These are phyloP conservation scores for Lophiotrema nucula DNA, from an alignment of 495 filamentous ascomycete species.

Conservation along the genomic window DNA sequence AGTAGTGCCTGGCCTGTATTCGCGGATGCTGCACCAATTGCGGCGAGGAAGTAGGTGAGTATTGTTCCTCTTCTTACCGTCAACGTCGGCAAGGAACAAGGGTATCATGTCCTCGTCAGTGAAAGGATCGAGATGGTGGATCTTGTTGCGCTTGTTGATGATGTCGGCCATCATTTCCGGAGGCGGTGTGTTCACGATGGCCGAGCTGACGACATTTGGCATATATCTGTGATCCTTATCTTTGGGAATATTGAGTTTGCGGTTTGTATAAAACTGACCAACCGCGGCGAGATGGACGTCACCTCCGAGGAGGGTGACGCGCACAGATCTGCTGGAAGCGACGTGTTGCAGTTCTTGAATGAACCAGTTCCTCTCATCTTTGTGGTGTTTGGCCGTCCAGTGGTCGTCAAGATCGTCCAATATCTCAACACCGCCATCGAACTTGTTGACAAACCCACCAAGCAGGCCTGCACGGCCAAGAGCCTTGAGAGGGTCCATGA, in stretches of 20 bases:
- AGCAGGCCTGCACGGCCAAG: slow-evolving; percentile 79
- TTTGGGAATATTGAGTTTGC: slow-evolving; percentile 70
- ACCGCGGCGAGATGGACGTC: slow-evolving; percentile 93
- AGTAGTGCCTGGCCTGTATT: slow-evolving; percentile 73
- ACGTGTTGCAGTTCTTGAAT: slow-evolving; percentile 87
- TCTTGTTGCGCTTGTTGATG: slow-evolving; percentile 88
- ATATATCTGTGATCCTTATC: slow-evolving; percentile 93
- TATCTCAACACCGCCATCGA: slow-evolving; percentile 91
- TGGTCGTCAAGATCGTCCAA: slow-evolving; percentile 92
- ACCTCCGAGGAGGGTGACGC: slow-evolving; percentile 85
- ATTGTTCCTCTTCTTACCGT: slow-evolving; percentile 86
- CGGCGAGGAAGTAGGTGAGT: slow-evolving; percentile 83
- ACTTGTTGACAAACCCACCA: slow-evolving; percentile 78
- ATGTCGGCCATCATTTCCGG: slow-evolving; percentile 86
- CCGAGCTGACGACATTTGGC: slow-evolving; percentile 83
- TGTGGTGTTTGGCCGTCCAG: slow-evolving; percentile 95
- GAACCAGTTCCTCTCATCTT: slow-evolving; percentile 79
- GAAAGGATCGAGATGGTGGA: slow-evolving; percentile 80
- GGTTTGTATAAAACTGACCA: slow-evolving; percentile 91
- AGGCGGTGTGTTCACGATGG: slow-evolving; percentile 87
- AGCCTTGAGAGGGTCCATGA: slow-evolving; percentile 84
- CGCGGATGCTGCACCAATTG: slow-evolving; percentile 87
- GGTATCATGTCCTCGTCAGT: slow-evolving; percentile 97
- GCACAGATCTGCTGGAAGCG: slow-evolving; percentile 83
- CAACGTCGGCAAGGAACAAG: slow-evolving; percentile 83